A percentile compares a stretch with the other conserved stretches of the same genome.
Evolutionary conservation across 2,329 filamentous ascomycete species (phyloP).

Genomic region (Trichoderma hamatum): DNA sequence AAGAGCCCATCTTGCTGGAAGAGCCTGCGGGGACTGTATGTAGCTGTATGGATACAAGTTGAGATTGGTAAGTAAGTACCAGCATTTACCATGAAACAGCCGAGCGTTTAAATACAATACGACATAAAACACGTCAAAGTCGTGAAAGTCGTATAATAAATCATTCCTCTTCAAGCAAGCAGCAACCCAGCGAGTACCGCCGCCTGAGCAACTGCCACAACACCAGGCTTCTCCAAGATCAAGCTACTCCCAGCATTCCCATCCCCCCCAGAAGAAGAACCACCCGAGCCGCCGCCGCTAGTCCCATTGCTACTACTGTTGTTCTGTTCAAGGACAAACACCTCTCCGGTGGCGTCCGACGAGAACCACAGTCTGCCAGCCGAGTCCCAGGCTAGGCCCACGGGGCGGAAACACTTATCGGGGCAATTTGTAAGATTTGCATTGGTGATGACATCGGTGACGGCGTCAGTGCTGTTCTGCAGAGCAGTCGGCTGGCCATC

Average conservation of each 20-base stretch:
- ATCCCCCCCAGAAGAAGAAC: not conserved
- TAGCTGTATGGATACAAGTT: too few species aligned
- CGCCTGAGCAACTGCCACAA: constrained; percentile 35
- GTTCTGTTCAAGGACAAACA: constrained; percentile 56
- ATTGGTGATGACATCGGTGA: constrained; percentile 59
- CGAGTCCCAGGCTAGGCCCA: constrained; percentile 57
- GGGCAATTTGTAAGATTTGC: constrained; percentile 57
- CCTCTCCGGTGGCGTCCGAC: constrained; percentile 66
- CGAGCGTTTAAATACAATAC: not conserved
- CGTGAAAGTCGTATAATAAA: too few species aligned
- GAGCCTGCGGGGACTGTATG: too few species aligned
- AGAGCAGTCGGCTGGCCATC: constrained; percentile 46
- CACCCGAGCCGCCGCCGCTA: constrained; percentile 19
- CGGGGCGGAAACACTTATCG: constrained; percentile 63
- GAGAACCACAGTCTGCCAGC: constrained; percentile 63
- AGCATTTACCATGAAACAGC: too few species aligned
- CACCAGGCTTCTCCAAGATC: constrained; percentile 30
- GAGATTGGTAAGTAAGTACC: too few species aligned
- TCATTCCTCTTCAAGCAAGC: constrained; percentile 33
- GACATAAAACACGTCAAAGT: not conserved
- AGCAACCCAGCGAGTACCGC: constrained; percentile 37
- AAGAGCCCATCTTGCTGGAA: too few species aligned
- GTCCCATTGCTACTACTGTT: not conserved
- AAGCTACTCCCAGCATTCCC: constrained; percentile 32
- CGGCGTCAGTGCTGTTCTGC: constrained; percentile 49